phyloP scores from a whole-genome alignment of 2,329 filamentous ascomycete genomes.

The Pestalotiopsis sp. region DNA sequence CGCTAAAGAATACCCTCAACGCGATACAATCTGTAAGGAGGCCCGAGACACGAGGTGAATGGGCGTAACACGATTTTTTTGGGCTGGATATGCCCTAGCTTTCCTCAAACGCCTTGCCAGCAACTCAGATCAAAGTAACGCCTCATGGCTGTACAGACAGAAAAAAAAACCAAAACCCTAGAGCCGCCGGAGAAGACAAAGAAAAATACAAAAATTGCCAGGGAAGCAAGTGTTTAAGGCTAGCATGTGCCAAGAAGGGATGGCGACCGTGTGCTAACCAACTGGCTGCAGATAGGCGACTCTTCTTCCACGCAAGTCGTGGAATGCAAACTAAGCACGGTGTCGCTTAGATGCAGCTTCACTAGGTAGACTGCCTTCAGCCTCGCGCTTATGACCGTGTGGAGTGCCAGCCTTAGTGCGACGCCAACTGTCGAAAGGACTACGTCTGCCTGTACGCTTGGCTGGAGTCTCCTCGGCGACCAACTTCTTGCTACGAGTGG shows the following conservation, averaged over 20 bases:
- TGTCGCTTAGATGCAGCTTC: slow-evolving; percentile 33
- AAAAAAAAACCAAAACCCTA: neutral
- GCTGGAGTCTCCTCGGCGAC: slow-evolving; percentile 42
- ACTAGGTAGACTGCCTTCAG: slow-evolving; percentile 36
- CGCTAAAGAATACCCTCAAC: neutral
- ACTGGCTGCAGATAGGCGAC: too few species aligned
- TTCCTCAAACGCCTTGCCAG: slow-evolving; percentile 6
- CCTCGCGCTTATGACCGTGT: slow-evolving; percentile 48
- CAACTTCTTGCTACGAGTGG: slow-evolving; percentile 59
- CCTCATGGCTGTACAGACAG: neutral
- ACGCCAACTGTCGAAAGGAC: slow-evolving; percentile 70
- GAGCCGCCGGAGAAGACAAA: neutral
- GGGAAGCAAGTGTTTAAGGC: neutral
- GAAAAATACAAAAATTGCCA: neutral
- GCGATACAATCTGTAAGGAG: neutral
- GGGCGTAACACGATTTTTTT: neutral
- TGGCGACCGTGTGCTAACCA: neutral
- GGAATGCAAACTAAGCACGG: slow-evolving; percentile 28
- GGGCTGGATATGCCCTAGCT: neutral
- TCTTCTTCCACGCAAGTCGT: neutral
- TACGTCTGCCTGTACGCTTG: slow-evolving; percentile 44
- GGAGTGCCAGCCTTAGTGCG: slow-evolving; percentile 58
- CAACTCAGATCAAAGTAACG: neutral
- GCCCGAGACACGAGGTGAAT: neutral
- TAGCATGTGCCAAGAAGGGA: neutral